Percentiles rank a stretch among this genome's conserved stretches.
phyloP scores from a whole-genome alignment of 768 basidiomycete species.

The Pisolithus tinctorius region DNA sequence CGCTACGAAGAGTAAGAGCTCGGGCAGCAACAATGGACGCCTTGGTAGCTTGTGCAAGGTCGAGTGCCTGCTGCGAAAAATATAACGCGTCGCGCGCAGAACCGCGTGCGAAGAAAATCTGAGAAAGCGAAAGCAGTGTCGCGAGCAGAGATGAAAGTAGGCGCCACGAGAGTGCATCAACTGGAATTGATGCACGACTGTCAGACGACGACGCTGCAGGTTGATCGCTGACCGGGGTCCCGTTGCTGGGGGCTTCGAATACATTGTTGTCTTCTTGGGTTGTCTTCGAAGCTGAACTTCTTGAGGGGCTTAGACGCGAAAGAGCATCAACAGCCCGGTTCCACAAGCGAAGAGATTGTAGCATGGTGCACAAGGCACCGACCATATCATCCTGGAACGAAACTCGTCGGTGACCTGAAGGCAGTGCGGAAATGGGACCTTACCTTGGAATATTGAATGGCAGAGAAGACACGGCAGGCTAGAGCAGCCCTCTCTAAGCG shows the following conservation, averaged over 20 bases:
- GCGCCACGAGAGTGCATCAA: constrained; percentile 67
- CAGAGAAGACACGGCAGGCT: constrained; percentile 62
- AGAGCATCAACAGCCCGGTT: constrained; percentile 71
- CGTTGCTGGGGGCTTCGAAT: constrained; percentile 42
- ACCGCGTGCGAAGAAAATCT: constrained; percentile 64
- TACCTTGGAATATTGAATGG: constrained; percentile 65
- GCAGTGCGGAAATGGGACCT: constrained; percentile 3
- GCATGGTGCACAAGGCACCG: constrained; percentile 47
- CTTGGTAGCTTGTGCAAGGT: constrained; percentile 62
- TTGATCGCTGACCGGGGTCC: constrained; percentile 33
- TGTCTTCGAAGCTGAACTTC: constrained; percentile 17
- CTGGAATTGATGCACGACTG: constrained; percentile 19
- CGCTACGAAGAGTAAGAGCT: constrained; percentile 60
- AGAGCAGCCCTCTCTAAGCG: constrained; percentile 64
- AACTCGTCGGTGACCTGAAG: neutral
- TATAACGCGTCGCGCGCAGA: constrained; percentile 82
- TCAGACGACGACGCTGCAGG: constrained; percentile 9
- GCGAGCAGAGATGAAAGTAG: constrained; percentile 65
- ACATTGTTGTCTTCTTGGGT: constrained; percentile 42
- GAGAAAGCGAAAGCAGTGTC: constrained; percentile 57
- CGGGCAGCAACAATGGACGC: constrained; percentile 59
- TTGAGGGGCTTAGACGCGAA: constrained; percentile 45
- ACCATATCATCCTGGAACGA: constrained; percentile 51
- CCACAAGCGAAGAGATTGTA: constrained; percentile 73
- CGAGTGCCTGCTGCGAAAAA: constrained; percentile 71